Evolutionary conservation across 495 filamentous ascomycete species (phyloP), one percentile per base, ranked within the genome.

Genomic region (Evernia prunastri): DNA sequence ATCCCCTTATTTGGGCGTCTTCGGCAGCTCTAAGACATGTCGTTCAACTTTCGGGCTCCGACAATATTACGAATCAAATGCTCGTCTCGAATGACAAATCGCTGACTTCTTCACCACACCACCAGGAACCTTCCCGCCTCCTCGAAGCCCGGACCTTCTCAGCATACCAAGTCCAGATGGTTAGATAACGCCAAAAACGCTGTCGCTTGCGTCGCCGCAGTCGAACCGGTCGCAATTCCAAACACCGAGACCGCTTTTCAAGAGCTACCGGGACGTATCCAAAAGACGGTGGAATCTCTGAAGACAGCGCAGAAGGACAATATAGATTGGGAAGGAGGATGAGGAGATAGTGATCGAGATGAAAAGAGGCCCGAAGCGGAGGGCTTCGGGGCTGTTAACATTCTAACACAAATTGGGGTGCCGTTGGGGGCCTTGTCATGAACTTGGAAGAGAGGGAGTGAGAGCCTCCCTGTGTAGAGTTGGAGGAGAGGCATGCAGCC

Each of bases 391-490:
- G n/a, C n/a, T n/a, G n/a, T n/a, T 72, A 71, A 64, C 15, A 81
- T 88, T 63, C 65, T 87, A 60, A 71, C 84, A 35, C 72, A 70
- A 56, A 75, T 83, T 68, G 85, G 85, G 11, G 84, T 85, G 43
- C 74, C 76, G 2, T 15, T 89, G 18, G 82, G 81, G 1, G 87
- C 87, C 76, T 23, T 27, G 27, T 73, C 65, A 43, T 84, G 59
- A 59, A 6, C 25, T 13, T 33, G 20, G n/a, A 25, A 18, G 40
- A 39, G 36, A 20, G 20, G 17, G 15, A 4, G 15, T 43, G 40
- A 43, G 40, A 43, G 18, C 7, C 40, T 2, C 17, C 40, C 7
- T 43, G 7, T 43, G 18, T 20, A 43, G 40, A 15, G 5, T 43
- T 27, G 23, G n/a, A 49, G n/a, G 27, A 27, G 45, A n/a, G 11